Evolutionary conservation across 2,329 filamentous ascomycete genomes (phyloP), one percentile per base, ranked within the genome.

Genomic region (Incumbomyces delicatus): DNA sequence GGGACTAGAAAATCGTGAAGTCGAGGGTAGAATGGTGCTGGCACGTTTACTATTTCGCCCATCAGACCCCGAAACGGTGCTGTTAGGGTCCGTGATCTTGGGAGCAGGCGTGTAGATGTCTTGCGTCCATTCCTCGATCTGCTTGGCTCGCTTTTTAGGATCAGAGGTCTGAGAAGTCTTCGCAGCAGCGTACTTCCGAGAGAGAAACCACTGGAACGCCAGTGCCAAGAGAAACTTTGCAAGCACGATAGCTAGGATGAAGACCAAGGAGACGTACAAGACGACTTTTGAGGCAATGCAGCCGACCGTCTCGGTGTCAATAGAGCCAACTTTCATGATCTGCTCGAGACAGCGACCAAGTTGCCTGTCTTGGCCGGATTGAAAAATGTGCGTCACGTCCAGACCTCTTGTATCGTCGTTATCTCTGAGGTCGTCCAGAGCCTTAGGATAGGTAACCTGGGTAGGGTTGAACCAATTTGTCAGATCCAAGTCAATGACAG

Each of bases 261-360:
- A 86, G 45, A 84, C 80, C 53, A 98, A 72, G 3, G 90, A 94
- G 44, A 94, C 82, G 61, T 98, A 98, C 36, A 98, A 80, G 2
- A 98, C 92, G 20, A 98, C 89, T 68, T 95, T 85, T 54, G 90
- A 95, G 2, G 92, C 92, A 63, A 98, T 98, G 69, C 92, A 98
- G 13, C 92, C 92, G 41, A 98, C 85, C 6, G 87, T 94, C 58
- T 94, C 89, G 0, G 92, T 96, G 60, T 98, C 94, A 50, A 98
- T 84, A 11, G 85, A 89, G 49, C 92, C 92, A 43, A 98, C 92
- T 65, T 90, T 94, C 75, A 95, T 87, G 53, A 94, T 94, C 60
- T 98, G 82, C 52, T 88, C 80, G 53, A 98, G 80, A 64, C 92
- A 98, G 62, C 87, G 79, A 11, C 85, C 89, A 41, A 90, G 74